Base-by-base conservation (phyloP, 805 yeast genomes). In the Saccharomycopsis capsularis region DNA sequence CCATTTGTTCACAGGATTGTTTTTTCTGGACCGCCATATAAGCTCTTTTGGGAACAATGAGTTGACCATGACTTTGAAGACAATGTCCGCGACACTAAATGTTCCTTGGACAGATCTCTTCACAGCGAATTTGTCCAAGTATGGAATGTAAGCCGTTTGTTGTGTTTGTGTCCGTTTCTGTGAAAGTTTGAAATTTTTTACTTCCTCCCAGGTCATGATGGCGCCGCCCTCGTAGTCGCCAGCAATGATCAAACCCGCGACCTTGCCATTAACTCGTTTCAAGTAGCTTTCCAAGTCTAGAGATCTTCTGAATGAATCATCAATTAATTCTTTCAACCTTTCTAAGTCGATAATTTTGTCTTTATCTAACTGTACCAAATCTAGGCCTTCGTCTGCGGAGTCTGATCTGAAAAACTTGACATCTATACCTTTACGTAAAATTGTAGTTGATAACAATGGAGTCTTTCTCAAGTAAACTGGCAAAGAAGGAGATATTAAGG, bases 171-270 rank as follows among this genome's bases (percentile, higher is more conserved):
- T 59, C 58, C 6, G n/a, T n/a, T n/a, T n/a, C n/a, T n/a, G n/a
- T n/a, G n/a, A n/a, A n/a, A n/a, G n/a, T 62, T 55, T 2, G 1
- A 44, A 35, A 15, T 53, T 55, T 18, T 27, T 35, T 1, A 70
- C 64, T 5, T 68, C 68, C 38, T 91, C 99, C 78, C 87, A 83
- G 0, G 99, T 93, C 32, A 91, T 75, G 15, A 93, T 83, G 0
- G 98, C 97, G 16, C 87, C 89, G 2, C 98, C 98, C 56, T 90
- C 96, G 63, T 93, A 93, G 60, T 91, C 93, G 0, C 98, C 98
- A 2, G 91, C 87, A 13, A 93, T 75, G 15, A 93, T 81, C 9
- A 93, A 63, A 0, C 85, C 83, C 0, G 96, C 90, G 3, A 91
- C 70, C 1, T 70, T 70, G 1, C 78, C 71, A 53, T 80, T 74